phyloP scores from a whole-genome alignment of 805 yeast species.

The Teunomyces kruisii region DNA sequence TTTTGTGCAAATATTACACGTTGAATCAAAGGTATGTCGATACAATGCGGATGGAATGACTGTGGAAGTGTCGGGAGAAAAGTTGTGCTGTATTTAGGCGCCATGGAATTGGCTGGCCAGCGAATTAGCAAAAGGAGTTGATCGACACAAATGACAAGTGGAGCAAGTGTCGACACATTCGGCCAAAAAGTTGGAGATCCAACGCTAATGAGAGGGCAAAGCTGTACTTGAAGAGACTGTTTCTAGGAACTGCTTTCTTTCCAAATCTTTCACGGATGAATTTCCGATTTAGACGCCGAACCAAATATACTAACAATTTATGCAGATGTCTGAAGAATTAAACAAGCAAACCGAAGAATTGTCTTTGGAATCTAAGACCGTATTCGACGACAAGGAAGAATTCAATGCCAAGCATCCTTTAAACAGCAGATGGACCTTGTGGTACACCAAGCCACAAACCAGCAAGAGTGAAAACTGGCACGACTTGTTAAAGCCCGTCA shows the following conservation, averaged over 20 bases:
- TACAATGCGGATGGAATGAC: neutral
- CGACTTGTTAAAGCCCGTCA: constrained; percentile 88
- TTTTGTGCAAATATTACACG: constrained; percentile 3
- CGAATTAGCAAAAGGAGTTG: neutral
- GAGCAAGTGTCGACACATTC: neutral
- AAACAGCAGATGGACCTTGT: constrained; percentile 88
- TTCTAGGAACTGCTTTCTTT: too few species aligned
- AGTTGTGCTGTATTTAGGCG: neutral
- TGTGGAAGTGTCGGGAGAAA: neutral
- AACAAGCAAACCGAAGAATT: constrained; percentile 44
- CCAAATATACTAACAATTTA: constrained; percentile 10
- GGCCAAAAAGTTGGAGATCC: neutral
- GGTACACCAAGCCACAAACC: constrained; percentile 95
- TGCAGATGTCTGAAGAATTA: constrained; percentile 46
- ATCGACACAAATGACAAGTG: neutral
- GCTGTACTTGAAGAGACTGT: too few species aligned
- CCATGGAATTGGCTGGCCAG: neutral
- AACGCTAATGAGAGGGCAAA: neutral
- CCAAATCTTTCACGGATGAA: neutral
- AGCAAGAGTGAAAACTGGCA: constrained; percentile 84
- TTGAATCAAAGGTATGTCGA: constrained; percentile 3
- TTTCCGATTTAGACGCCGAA: neutral
- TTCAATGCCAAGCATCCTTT: constrained; percentile 85
- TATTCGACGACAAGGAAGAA: constrained; percentile 58
- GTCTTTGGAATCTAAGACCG: constrained; percentile 47